Evolutionary conservation across 2,329 filamentous ascomycete genomes (phyloP), one percentile per base, ranked within the genome.

Genomic region (Aphanoascus verrucosus): DNA sequence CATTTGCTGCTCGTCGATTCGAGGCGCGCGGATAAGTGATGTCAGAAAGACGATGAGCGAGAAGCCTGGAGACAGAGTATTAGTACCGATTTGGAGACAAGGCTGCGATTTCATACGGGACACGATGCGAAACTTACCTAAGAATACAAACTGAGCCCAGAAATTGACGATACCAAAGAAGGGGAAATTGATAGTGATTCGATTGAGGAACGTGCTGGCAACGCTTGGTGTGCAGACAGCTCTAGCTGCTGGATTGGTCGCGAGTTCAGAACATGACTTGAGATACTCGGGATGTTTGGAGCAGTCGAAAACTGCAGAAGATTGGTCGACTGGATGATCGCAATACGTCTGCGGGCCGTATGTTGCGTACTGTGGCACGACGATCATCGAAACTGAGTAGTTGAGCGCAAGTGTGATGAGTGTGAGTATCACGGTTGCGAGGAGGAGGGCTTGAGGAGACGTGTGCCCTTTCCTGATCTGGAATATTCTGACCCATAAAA

Each of bases 321-420:
- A 77, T 54, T 79, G 74, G 37, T 73, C 74, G 1, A 83, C 78
- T 34, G 82, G 76, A 58, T 85, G 82, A 62, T 88, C 84, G 71
- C 93, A 98, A 73, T 90, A 96, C 0, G 86, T 95, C 69, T 98
- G 93, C 0, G 90, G 88, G 48, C 93, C 93, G 65, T 88, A 98
- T 52, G 85, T 94, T 45, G 91, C 82, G 67, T 98, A 98, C 65
- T 97, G 90, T 1, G 93, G 93, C 5, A 89, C 93, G n/a, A 95
- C 82, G 57, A 97, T 77, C 85, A 94, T 95, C 54, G 88, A 85
- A 41, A 97, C 75, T 7, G 88, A 82, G 68, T 97, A 98, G 72
- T 97, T 95, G 69, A 94, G 85, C 34, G 88, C 93, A 42, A 98
- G 74, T 1, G 87, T 87, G 60, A 94, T 91, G 59, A 97, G 78